Conservation (phyloP, 768 basidiomycete genomes). For the Mycena kentingensis region DNA sequence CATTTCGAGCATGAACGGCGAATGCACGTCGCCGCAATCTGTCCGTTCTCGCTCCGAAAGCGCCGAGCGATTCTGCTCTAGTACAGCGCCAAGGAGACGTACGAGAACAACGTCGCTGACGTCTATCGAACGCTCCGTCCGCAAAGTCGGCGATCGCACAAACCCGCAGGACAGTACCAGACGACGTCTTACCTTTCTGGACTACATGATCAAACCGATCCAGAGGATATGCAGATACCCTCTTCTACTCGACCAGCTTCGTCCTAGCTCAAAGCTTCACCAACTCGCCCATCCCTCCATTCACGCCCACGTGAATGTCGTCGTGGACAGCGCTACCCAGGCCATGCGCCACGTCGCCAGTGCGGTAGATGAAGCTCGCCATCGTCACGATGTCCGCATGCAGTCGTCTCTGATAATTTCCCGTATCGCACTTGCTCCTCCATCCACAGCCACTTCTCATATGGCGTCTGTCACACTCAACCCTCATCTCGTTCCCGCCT, state of each 20-base stretch:
- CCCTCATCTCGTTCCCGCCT: too few species aligned
- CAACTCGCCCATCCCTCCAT: slow-evolving; percentile 23
- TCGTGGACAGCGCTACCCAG: slow-evolving; percentile 56
- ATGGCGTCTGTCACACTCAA: slow-evolving; percentile 28
- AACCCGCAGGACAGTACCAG: slow-evolving; percentile 37
- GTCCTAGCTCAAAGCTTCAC: slow-evolving; percentile 35
- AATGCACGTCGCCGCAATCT: slow-evolving; percentile 21
- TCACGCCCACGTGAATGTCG: slow-evolving; percentile 41
- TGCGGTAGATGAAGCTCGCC: slow-evolving; percentile 80
- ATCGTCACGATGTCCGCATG: slow-evolving; percentile 60
- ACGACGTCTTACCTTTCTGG: slow-evolving; percentile 64
- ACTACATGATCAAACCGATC: slow-evolving; percentile 96
- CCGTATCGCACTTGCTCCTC: slow-evolving; percentile 52
- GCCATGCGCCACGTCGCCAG: slow-evolving; percentile 77
- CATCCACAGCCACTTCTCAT: slow-evolving; percentile 24
- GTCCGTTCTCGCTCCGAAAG: slow-evolving; percentile 22
- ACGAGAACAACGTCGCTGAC: slow-evolving; percentile 52
- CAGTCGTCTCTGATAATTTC: slow-evolving; percentile 71
- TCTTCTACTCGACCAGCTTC: slow-evolving; percentile 78
- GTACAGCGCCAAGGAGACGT: slow-evolving; percentile 22
- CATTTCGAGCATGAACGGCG: slow-evolving; percentile 41
- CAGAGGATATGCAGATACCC: slow-evolving; percentile 97
- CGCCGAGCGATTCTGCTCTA: slow-evolving; percentile 17
- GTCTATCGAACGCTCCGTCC: slow-evolving; percentile 49
- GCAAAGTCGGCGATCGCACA: slow-evolving; percentile 38